Base-by-base conservation (phyloP, 1,139 yeast species). In the Suzukiozyma palmioleophila region DNA sequence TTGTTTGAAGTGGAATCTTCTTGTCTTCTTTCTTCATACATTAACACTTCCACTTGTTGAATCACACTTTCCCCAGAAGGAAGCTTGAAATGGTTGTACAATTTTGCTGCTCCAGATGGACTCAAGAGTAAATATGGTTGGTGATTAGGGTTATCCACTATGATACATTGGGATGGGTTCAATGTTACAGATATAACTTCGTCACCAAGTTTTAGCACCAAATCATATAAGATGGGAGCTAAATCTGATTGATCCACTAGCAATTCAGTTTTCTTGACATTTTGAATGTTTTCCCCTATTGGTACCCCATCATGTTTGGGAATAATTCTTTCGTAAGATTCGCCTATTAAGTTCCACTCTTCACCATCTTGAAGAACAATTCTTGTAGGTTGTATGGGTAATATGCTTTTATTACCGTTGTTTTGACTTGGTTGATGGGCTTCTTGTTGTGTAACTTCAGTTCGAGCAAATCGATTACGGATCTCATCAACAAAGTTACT, bases 111-210 rank as follows among this genome's bases (percentile, higher is more conserved):
- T 0, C 72, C 78, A 3, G 66, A 45, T 3, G 62, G 60, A 41
- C 60, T 70, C 16, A 73, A 41, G 33, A 72, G 50, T 8, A 72
- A 40, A 39, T 72, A 73, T 2, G 77, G 75, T n/a, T 53, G 55
- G 31, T 57, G 59, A 4, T 45, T 47, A 1, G 54, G 56, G 25
- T 64, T 49, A 38, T 69, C 72, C 4, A 72, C 73, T 4, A 73
- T 47, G 12, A 73, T 68, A 44, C 77, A 70, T 38, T 73, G 73
- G 9, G 70, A 66, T 0, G 72, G 54, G 39, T 59, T 63, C 38
- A 73, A 53, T 2, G 43, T 39, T 0, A 65, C 64, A 9, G 40
- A 42, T 16, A 43, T 43, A 1, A 29, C 35, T 6, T 43, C 47
- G 2, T 48, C 51, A 7, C 44, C 50, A 1, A 52, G 30, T n/a